Base-by-base conservation (phyloP, 2,329 filamentous ascomycete genomes). In the Pseudocercospora musae region DNA sequence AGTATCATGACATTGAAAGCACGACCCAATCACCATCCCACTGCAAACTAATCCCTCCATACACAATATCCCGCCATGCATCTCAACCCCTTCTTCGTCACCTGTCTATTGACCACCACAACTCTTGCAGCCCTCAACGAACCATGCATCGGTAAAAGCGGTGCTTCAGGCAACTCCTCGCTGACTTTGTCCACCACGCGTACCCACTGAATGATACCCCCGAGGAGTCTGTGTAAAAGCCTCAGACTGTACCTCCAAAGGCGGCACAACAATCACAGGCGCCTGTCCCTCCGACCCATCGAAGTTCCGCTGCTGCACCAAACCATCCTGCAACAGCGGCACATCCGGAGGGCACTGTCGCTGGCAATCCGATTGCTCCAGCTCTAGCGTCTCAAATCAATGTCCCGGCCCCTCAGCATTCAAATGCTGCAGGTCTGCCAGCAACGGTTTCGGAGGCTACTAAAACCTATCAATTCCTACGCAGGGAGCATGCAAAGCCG, bases 221-320 rank as follows among this genome's bases (percentile, higher is more conserved):
- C 13, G 2, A 37, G 58, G 58, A 48, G 52, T 60, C 52, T 60
- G 50, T 13, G 55, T 59, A 11, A 40, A 53, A 31, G 20, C 58
- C 13, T 40, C 46, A 0, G 49, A 29, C 15, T 59, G 58, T 49
- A 20, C 48, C 13, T 31, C 31, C 37, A 27, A 40, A 18, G 33
- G 49, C 33, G 48, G 58, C 23, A 54, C 21, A 33, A 44, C 21
- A 3, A 59, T 59, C n/a, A 52, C 58, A 7, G 58, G 58, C 33
- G 58, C 58, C 7, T 59, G 58, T 21, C 58, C 48, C 25, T 37
- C 48, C 15, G 58, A 59, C 33, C 29, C 58, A n/a, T 49, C 58
- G 49, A 54, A 59, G 18, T 25, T 59, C 7, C 48, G 58, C 25
- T 59, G 58, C 58, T 59, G 58, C 49, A 53, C 49, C 20, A 59